These are phyloP conservation scores for Penicillium riverlandense DNA, from an alignment of 495 filamentous ascomycete species.

Conservation along the genomic window DNA sequence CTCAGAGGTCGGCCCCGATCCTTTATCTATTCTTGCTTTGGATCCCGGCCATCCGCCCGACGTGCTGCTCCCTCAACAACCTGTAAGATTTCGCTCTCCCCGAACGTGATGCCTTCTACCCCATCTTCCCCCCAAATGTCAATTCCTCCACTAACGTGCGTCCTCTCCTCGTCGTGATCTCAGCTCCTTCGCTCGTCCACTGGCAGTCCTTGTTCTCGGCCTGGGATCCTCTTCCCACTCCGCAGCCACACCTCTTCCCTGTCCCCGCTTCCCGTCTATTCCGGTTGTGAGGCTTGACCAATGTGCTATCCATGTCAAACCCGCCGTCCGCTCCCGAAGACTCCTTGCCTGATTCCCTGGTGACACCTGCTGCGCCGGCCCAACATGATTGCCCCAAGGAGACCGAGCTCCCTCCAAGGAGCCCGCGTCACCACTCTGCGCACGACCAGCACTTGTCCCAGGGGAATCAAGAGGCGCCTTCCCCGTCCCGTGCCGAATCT, in stretches of 20 bases:
- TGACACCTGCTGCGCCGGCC: slow-evolving; percentile 42
- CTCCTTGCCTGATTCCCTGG: slow-evolving; percentile 39
- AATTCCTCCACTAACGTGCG: slow-evolving; percentile 8
- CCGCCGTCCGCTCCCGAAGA: slow-evolving; percentile 41
- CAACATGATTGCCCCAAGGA: slow-evolving; percentile 40
- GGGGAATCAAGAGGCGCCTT: slow-evolving; percentile 23
- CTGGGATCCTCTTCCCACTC: slow-evolving; percentile 8
- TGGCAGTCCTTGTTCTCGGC: slow-evolving; percentile 3
- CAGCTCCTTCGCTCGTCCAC: slow-evolving; percentile 10
- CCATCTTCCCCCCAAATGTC: slow-evolving; percentile 6
- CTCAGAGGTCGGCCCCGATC: slow-evolving; percentile 4
- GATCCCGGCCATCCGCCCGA: slow-evolving; percentile 10
- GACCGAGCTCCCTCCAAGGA: slow-evolving; percentile 24
- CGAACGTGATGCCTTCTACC: slow-evolving; percentile 25
- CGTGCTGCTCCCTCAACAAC: slow-evolving; percentile 10
- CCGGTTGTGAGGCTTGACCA: slow-evolving; percentile 27
- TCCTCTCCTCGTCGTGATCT: slow-evolving; percentile 17
- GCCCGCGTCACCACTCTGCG: slow-evolving; percentile 36
- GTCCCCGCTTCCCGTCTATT: slow-evolving; percentile 3
- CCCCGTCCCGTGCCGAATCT: slow-evolving; percentile 36
- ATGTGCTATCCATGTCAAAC: slow-evolving; percentile 53
- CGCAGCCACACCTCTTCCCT: slow-evolving; percentile 3
- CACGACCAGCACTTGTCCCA: slow-evolving; percentile 28
- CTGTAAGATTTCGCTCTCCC: slow-evolving; percentile 28
- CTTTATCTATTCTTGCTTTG: slow-evolving; percentile 7